Evolutionary conservation across 768 basidiomycete species (phyloP).

Genomic region (Chalciporus sphaerocephalus): DNA sequence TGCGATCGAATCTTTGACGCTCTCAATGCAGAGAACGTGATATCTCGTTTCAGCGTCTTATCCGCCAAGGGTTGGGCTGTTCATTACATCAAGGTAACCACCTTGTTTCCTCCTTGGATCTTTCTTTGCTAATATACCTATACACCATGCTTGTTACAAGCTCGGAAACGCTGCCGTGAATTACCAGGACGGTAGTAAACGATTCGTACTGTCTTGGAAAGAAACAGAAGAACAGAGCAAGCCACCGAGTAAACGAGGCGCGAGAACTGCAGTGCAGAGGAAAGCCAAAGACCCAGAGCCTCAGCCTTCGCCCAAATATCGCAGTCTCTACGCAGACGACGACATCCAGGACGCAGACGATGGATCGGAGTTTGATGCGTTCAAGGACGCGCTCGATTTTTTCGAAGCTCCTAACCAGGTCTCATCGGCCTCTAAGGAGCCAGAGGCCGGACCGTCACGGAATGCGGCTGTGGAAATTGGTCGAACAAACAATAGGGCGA

Average conservation of each 20-base stretch:
- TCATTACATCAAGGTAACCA: slow-evolving; percentile 49
- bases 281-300: slow-evolving; percentile 22
- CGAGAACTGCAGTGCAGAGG: slow-evolving; percentile 8
- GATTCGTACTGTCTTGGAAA: slow-evolving; percentile 26
- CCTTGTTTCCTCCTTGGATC: neutral
- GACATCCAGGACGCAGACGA: slow-evolving; percentile 28
- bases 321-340: slow-evolving; percentile 22
- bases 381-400: slow-evolving; percentile 10
- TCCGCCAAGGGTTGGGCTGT: slow-evolving; percentile 48
- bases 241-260: slow-evolving; percentile 7
- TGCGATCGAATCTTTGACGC: slow-evolving; percentile 63
- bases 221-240: slow-evolving; percentile 15
- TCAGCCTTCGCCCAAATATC: neutral
- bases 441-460: slow-evolving; percentile 12
- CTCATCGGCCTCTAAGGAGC: slow-evolving; percentile 6
- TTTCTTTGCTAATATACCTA: slow-evolving; percentile 2
- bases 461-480: neutral
- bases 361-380: slow-evolving; percentile 14
- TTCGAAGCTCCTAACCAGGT: neutral
- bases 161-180: slow-evolving; percentile 19
- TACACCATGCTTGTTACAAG: slow-evolving; percentile 1
- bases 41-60: slow-evolving; percentile 44
- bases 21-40: slow-evolving; percentile 46
- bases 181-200: slow-evolving; percentile 17
- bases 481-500: neutral